Base-by-base conservation (phyloP, 73 alveolate species). In the Symbiodinium natans region DNA sequence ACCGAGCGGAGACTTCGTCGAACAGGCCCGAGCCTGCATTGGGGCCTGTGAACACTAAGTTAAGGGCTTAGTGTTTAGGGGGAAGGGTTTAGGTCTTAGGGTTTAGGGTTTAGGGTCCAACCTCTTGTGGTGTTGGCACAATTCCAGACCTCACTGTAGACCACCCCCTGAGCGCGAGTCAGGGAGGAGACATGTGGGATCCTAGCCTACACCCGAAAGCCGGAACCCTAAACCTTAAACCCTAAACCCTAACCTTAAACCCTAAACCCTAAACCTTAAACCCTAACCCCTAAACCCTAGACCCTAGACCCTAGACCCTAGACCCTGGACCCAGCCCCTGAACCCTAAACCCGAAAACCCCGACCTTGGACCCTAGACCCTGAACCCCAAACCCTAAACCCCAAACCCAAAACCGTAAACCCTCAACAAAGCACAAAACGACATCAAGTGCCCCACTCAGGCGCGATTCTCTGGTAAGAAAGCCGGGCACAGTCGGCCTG, bases 381-480 rank as follows among this genome's bases (percentile, higher is more conserved):
- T 46, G 13, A 46, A 46, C 59, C 59, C 59, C 59, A 46, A 46
- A 46, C 59, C 59, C 59, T 46, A 46, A 46, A 46, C 59, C 59
- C 59, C 59, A 46, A 46, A 9, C 21, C 13, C 59, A n/a, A n/a
- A n/a, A n/a, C n/a, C n/a, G n/a, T n/a, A n/a, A n/a, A n/a, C n/a
- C n/a, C n/a, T 2, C 17, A 48, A 7, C 0, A 4, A 13, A 1
- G n/a, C 68, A 7, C 68, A 52, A 0, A 52, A 63, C 63, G 27
- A 0, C 48, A 1, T 38, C 48, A 1, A 15, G 82, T 13, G 93
- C 54, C 82, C 38, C 48, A 13, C 27, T 86, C 93, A 86, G 33
- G 84, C 84, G 1, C 94, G 94, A 41, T 87, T 87, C 73, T 87
- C 94, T 31, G 94, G 94, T 84, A 87, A 41, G 94, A 87, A 87